A percentile compares a stretch with the other conserved stretches of the same genome.
phyloP scores from a whole-genome alignment of 306 rosid genomes.

The Dalbergia cochinchinensis region DNA sequence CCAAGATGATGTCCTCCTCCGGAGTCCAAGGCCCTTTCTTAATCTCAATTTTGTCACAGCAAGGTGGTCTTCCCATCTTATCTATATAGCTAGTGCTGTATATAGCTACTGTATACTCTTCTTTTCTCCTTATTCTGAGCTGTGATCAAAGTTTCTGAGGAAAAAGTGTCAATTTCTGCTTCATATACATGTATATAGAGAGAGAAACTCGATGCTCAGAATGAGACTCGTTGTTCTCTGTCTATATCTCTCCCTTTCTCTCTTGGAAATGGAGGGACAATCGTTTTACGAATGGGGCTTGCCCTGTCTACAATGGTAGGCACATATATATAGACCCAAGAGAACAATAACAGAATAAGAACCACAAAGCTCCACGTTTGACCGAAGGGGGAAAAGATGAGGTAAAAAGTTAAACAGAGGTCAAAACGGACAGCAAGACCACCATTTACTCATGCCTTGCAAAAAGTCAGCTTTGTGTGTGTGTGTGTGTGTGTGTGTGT shows the following conservation, averaged over 20 bases:
- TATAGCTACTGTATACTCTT: not conserved
- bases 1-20: constrained; percentile 90
- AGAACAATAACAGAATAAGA: not conserved
- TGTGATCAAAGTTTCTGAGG: not conserved
- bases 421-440: constrained; percentile 58
- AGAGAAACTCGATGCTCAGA: not conserved
- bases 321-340: constrained; percentile 25
- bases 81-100: no score
- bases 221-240: not conserved
- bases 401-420: constrained; percentile 53
- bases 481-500: no score
- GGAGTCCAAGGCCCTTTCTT: constrained; percentile 99
- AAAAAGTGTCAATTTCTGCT: not conserved
- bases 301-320: constrained; percentile 41
- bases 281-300: constrained; percentile 50
- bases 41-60: constrained; percentile 74
- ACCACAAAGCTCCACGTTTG: constrained; percentile 31
- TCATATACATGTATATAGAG: not conserved
- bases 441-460: constrained; percentile 63
- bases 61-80: constrained; percentile 86
- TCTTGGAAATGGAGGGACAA: constrained; percentile 43
- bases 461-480: constrained; percentile 67
- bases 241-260: not conserved
- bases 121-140: not conserved
- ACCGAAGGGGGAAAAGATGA: not conserved